Evolutionary conservation across 352 stramenopile species (phyloP).

Genomic region (Globisporangium abappressorium): DNA sequence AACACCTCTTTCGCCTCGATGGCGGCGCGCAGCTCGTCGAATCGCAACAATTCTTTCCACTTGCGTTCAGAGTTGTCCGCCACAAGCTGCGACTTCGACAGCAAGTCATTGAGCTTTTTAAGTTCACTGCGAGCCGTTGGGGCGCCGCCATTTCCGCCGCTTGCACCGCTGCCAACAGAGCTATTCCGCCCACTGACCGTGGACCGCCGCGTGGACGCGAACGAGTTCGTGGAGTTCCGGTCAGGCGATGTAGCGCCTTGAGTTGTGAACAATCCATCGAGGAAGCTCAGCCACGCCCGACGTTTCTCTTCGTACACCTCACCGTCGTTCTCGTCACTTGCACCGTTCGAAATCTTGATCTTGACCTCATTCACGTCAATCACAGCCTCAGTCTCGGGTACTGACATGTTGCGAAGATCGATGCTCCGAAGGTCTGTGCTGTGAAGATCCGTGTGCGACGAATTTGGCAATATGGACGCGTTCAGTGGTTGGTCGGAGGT

Average conservation of each 20-base stretch:
- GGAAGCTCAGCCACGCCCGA: constrained; percentile 41
- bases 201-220: constrained; percentile 7
- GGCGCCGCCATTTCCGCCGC: neutral
- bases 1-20: constrained; percentile 85
- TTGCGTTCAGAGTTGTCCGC: constrained; percentile 54
- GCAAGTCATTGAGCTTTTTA: constrained; percentile 66
- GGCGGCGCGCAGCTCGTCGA: constrained; percentile 61
- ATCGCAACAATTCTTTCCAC: constrained; percentile 73
- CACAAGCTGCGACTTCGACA: constrained; percentile 60
- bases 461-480: constrained; percentile 11
- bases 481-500: neutral
- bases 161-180: neutral
- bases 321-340: neutral
- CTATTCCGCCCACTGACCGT: constrained; percentile 11
- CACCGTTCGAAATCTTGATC: constrained; percentile 11
- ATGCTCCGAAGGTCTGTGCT: neutral
- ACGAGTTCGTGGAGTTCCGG: neutral
- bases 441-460: neutral
- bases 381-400: constrained; percentile 9
- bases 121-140: constrained; percentile 23
- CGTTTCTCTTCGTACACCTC: constrained; percentile 14
- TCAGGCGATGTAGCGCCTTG: neutral
- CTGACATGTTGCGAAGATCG: constrained; percentile 11
- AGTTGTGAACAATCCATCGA: constrained; percentile 46
- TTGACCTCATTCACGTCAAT: constrained; percentile 10